phyloP scores from a whole-genome alignment of 192 early-diverging fungal genomes.

The Backusella tarrabulga region DNA sequence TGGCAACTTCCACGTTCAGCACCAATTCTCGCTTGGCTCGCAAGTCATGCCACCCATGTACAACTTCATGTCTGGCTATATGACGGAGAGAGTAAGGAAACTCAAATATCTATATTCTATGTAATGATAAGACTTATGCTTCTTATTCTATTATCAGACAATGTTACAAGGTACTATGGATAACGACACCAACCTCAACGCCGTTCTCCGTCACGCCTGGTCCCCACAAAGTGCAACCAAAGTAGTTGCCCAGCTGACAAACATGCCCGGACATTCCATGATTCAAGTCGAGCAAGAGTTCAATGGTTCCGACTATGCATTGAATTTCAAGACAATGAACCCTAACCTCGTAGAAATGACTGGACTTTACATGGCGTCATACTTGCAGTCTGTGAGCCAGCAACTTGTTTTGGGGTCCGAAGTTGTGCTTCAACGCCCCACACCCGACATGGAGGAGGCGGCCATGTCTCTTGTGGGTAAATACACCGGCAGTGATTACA shows the following conservation, averaged over 20 bases:
- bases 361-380: constrained; percentile 85
- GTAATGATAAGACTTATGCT: not conserved
- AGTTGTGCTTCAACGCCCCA: constrained; percentile 80
- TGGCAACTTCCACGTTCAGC: constrained; percentile 92
- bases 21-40: constrained; percentile 87
- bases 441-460: constrained; percentile 78
- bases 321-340: constrained; percentile 95
- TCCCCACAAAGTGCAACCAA: constrained; percentile 62
- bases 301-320: constrained; percentile 84
- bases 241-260: constrained; percentile 67
- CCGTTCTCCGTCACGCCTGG: constrained; percentile 67
- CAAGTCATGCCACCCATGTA: constrained; percentile 80
- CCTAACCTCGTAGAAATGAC: constrained; percentile 88
- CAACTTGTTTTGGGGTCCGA: constrained; percentile 86
- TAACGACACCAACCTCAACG: constrained; percentile 85
- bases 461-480: constrained; percentile 69
- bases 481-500: constrained; percentile 67
- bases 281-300: constrained; percentile 92
- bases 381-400: constrained; percentile 87
- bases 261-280: constrained; percentile 82
- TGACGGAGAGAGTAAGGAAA: constrained; percentile 63
- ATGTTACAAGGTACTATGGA: constrained; percentile 95
- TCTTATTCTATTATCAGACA: constrained; percentile 45
- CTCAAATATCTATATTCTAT: not conserved
- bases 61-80: constrained; percentile 89